Evolutionary conservation across 1,284 basidiomycete genomes (phyloP), one percentile per base, ranked within the genome.

Genomic region (Irpex lacteus): DNA sequence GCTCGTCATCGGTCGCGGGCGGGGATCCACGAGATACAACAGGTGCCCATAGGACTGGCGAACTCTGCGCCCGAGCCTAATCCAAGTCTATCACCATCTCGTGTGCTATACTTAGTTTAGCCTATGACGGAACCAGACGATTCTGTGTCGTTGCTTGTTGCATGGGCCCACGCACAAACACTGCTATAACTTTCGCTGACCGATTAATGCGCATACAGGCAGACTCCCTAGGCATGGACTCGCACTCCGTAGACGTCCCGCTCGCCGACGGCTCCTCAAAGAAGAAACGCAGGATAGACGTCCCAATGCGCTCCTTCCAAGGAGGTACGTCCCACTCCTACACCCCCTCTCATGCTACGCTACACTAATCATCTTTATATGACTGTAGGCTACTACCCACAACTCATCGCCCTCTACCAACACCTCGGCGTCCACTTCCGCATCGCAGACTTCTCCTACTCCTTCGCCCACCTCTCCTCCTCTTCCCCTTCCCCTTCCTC

Each of bases 221-320:
- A 4, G 64, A 77, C 1, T 70, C 76, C 40, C 73, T 86, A 34
- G 85, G 86, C 19, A 86, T 87, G 85, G 85, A 86, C 69, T 78
- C 82, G 13, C 77, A 82, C 18, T 87, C 85, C 3, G 77, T 85
- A 44, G 82, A 82, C 9, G 56, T 82, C 1, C 53, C 60, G 3
- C 71, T 76, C 11, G 70, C 73, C 15, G 72, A 76, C 26, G 69
- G 71, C 49, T 65, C 72, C 13, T 70, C 71, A 44, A 65, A 74
- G 32, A 58, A 18, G 21, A 77, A 79, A 66, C 82, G 80, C 78
- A 78, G 84, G 55, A 80, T 92, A 4, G 89, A 92, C 70, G 90
- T 91, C 0, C 91, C 91, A 1, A 92, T 92, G 90, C 78, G 90
- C 21, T 88, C 87, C 1, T 92, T 92, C 72, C 90, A 92, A 80